Evolutionary conservation across 2,329 filamentous ascomycete species (phyloP), one percentile per base, ranked within the genome.

Genomic region (Trichoderma endophyticum): DNA sequence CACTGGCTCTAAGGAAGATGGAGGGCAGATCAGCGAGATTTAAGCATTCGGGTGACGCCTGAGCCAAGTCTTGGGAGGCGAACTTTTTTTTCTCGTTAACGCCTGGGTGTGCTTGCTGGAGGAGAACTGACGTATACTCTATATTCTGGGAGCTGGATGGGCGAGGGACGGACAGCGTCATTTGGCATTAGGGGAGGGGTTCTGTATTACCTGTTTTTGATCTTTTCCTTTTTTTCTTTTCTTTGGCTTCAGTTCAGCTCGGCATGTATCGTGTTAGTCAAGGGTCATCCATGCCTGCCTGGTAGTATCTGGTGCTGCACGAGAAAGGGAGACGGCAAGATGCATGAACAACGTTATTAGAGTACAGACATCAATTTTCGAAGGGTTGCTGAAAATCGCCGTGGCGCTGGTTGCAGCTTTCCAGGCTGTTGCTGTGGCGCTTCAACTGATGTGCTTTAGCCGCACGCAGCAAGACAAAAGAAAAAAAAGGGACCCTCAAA

Each of bases 1-100:
- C 28, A 11, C 8, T 5, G 8, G 56, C 56, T 18, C 11, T 28
- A 43, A 1, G 14, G 7, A 59, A 32, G 57, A 60, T 60, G 57
- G 57, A 67, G 63, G 63, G 63, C 63, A 54, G 63, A 36, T 66
- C n/a, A 15, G 48, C 39, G 62, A 65, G 26, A 32, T 32, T 54
- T 54, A 51, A 28, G 57, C 57, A 60, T 60, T 18, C 30, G 28
- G 28, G 57, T 60, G 57, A 60, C 57, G 57, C 57, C 24, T n/a
- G 30, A 59, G 56, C 56, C 56, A 59, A 59, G 56, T 59, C 56
- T 7, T 59, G 51, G 51, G 43, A n/a, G 43, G 43, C 43, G n/a
- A 51, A 51, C 39, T 48, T 39, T 43, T 48, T 43, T 12, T 21
- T n/a, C 18, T 43, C 8, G 39, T n/a, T 43, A 43, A 43, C 39